These are phyloP conservation scores for Dissophora ornata DNA, from an alignment of 192 early-diverging fungal species.

Conservation along the genomic window DNA sequence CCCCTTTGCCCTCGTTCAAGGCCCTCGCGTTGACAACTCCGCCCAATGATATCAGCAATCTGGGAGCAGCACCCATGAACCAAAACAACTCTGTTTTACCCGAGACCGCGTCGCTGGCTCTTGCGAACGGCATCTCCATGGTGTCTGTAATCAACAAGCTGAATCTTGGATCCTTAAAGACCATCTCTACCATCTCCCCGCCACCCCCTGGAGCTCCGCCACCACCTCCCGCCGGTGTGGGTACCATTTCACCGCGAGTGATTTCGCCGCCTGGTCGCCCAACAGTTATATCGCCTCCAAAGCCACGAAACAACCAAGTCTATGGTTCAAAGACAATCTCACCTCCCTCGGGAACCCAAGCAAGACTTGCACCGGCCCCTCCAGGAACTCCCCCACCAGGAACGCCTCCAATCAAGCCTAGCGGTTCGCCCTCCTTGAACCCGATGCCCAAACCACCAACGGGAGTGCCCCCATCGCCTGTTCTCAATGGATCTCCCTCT, in stretches of 20 bases:
- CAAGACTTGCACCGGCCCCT: constrained; percentile 5
- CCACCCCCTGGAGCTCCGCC: constrained; percentile 43
- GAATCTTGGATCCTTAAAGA: constrained; percentile 19
- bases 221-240: constrained; percentile 35
- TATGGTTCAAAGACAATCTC: constrained; percentile 34
- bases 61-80: neutral
- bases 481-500: constrained; percentile 1
- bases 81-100: constrained; percentile 25
- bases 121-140: constrained; percentile 41
- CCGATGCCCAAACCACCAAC: constrained; percentile 30
- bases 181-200: constrained; percentile 47
- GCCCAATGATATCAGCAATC: constrained; percentile 28
- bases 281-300: constrained; percentile 13
- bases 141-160: constrained; percentile 31
- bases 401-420: constrained; percentile 20
- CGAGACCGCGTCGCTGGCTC: constrained; percentile 39
- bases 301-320: neutral
- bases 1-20: constrained; percentile 40
- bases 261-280: constrained; percentile 34
- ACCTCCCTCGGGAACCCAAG: constrained; percentile 34
- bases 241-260: constrained; percentile 37
- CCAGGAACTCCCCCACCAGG: constrained; percentile 36
- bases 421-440: constrained; percentile 24
- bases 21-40: constrained; percentile 41
- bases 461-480: constrained; percentile 33